These are phyloP conservation scores for Cordyceps farinosa DNA, from an alignment of 2,329 filamentous ascomycete species.

Conservation along the genomic window DNA sequence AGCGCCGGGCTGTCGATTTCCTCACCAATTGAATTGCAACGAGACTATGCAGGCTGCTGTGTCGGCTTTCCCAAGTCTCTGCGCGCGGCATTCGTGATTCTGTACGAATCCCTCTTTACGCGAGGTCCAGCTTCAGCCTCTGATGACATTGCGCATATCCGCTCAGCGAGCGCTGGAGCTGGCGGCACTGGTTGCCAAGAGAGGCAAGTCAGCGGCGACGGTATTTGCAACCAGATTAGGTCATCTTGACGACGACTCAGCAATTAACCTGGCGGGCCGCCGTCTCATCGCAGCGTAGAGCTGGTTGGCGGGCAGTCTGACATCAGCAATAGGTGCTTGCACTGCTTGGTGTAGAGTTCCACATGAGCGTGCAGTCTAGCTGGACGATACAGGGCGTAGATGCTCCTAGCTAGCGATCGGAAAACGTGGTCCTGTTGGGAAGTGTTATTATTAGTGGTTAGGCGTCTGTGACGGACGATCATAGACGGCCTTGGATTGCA, in stretches of 20 bases:
- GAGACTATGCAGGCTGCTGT: no score
- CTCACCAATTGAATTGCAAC: not conserved
- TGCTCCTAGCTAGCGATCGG: not conserved
- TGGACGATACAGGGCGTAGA: not conserved
- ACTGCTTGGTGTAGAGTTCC: not conserved
- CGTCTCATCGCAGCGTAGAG: not conserved
- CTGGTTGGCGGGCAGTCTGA: conserved; percentile 4
- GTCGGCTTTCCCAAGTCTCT: not conserved
- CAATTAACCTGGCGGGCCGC: not conserved
- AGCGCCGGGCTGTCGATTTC: not conserved
- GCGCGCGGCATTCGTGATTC: conserved; percentile 1
- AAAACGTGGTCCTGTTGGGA: not conserved
- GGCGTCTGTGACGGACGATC: not conserved
- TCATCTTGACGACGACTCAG: conserved; percentile 11
- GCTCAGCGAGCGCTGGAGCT: not conserved
- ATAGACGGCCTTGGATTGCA: not conserved
- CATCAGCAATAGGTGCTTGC: conserved; percentile 7
- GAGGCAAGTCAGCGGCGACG: conserved; percentile 15
- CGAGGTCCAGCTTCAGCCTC: not conserved
- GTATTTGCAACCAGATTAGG: conserved; percentile 10
- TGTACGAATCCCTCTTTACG: conserved; percentile 1
- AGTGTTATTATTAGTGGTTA: not conserved
- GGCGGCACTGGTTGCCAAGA: conserved; percentile 6
- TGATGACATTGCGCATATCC: not conserved
- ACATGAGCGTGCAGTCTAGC: not conserved